Base-by-base conservation (phyloP, 2,329 filamentous ascomycete species). In the Sporothrix sp. region DNA sequence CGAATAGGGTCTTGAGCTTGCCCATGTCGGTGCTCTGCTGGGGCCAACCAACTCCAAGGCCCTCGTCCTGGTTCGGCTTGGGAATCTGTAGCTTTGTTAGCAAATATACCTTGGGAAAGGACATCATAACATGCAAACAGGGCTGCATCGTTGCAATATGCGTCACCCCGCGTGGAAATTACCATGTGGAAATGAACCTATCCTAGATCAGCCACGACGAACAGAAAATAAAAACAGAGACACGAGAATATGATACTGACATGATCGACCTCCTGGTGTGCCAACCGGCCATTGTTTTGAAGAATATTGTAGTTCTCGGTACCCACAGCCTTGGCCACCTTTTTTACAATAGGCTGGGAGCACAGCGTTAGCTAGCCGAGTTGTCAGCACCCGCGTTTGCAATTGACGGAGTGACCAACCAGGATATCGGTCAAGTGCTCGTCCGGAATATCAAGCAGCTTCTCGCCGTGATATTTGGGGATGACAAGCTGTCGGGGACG, bases 141-240 rank as follows among this genome's bases (percentile, higher is more conserved):
- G n/a, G n/a, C n/a, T n/a, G n/a, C n/a, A n/a, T n/a, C n/a, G n/a
- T n/a, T 18, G 13, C 10, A 28, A 30, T 14, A 2, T 7, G 7
- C 3, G n/a, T 20, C 4, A 11, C 10, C 27, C 9, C 4, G 13
- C 21, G 33, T 23, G 7, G 7, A 7, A 60, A 74, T 57, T 76
- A 88, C 85, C 81, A 97, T 84, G 64, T 98, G 93, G 68, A 98
- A 91, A 66, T 96, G 90, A 58, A 94, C 85, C 84, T 88, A 57
- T 40, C 42, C 16, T 8, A 39, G 4, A 48, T 58, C 51, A 57
- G 23, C 4, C 6, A 11, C 32, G n/a, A n/a, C n/a, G n/a, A n/a
- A n/a, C 11, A 32, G 7, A 33, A 18, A 7, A 3, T 27, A 30
- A 20, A 28, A 46, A 18, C 10, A 28, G 33, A 20, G 9, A 4